Conservation (phyloP, 2,329 filamentous ascomycete genomes). For the Alternaria incomplexa region DNA sequence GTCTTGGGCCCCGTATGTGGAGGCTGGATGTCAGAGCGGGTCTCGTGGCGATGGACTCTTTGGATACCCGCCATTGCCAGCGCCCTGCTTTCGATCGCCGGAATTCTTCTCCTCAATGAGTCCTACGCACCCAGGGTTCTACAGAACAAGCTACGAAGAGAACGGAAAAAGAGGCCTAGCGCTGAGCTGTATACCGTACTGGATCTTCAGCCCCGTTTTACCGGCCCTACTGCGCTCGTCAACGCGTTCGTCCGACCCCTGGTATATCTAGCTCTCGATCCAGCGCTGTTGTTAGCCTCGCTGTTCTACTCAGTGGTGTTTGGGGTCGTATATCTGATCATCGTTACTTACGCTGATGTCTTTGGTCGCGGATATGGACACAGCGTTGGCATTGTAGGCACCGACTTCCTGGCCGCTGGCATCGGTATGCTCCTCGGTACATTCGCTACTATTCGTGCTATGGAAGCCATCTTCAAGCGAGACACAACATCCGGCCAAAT, state of each 20-base stretch:
- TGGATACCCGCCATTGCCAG: constrained; percentile 19
- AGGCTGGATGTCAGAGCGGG: constrained; percentile 18
- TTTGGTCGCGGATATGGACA: constrained; percentile 15
- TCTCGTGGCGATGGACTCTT: constrained; percentile 18
- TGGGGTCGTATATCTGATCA: constrained; percentile 18
- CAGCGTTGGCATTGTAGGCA: constrained; percentile 18
- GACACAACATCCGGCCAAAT: constrained; percentile 1
- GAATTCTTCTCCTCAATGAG: constrained; percentile 6
- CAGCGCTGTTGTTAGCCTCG: constrained; percentile 11
- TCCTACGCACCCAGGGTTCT: constrained; percentile 5
- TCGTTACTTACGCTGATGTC: constrained; percentile 16
- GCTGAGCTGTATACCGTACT: constrained; percentile 14
- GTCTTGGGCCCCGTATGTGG: constrained; percentile 20
- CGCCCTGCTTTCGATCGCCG: constrained; percentile 5
- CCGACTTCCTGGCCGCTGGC: constrained; percentile 17
- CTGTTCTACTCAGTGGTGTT: constrained; percentile 15
- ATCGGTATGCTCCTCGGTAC: constrained; percentile 18
- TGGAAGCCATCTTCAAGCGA: constrained; percentile 17
- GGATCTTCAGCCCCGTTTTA: constrained; percentile 1
- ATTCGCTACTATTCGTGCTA: constrained; percentile 17
- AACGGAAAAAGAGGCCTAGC: not conserved
- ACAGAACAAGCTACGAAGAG: not conserved
- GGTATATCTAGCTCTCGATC: constrained; percentile 11
- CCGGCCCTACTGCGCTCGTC: not conserved
- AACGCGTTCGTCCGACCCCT: constrained; percentile 10